Evolutionary conservation across 2,329 filamentous ascomycete species (phyloP).

Genomic region (Huntiella decipiens): DNA sequence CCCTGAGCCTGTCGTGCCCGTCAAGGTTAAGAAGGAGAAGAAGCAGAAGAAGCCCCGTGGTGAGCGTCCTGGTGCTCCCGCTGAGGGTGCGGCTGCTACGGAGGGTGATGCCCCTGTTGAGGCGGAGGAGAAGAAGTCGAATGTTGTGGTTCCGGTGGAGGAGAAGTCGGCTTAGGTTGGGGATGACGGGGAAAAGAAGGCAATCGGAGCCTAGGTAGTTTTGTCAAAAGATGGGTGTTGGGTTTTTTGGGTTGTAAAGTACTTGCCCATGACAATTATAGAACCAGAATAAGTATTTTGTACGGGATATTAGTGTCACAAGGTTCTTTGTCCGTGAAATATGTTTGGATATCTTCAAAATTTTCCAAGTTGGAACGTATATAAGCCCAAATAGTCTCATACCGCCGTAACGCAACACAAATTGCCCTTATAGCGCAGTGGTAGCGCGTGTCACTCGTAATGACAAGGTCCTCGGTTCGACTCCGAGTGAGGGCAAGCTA

Average conservation of each 20-base stretch:
- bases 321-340: too few relatives aligned
- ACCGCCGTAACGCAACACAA: background rate
- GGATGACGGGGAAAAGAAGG: background rate
- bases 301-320: background rate
- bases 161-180: background rate
- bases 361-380: background rate
- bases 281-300: slow-evolving; percentile 2
- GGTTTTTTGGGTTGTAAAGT: too few relatives aligned
- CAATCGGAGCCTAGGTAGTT: background rate
- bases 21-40: slow-evolving; percentile 50
- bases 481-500: slow-evolving; percentile 18
- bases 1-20: slow-evolving; percentile 32
- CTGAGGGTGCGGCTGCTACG: background rate
- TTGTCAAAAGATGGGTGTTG: background rate
- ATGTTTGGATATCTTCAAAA: too few relatives aligned
- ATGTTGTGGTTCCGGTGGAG: slow-evolving; percentile 7
- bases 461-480: slow-evolving; percentile 21
- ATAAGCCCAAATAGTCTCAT: background rate
- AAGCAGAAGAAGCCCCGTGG: slow-evolving; percentile 44
- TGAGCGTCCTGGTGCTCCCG: slow-evolving; percentile 40
- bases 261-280: background rate
- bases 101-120: background rate
- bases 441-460: slow-evolving; percentile 22
- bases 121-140: slow-evolving; percentile 7
- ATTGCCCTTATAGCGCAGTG: slow-evolving; percentile 19